A percentile compares a stretch with the other conserved stretches of the same genome.
These are phyloP conservation scores for Panicum virgatum DNA, from an alignment of 202 grass and related monocot genomes.

Conservation along the genomic window DNA sequence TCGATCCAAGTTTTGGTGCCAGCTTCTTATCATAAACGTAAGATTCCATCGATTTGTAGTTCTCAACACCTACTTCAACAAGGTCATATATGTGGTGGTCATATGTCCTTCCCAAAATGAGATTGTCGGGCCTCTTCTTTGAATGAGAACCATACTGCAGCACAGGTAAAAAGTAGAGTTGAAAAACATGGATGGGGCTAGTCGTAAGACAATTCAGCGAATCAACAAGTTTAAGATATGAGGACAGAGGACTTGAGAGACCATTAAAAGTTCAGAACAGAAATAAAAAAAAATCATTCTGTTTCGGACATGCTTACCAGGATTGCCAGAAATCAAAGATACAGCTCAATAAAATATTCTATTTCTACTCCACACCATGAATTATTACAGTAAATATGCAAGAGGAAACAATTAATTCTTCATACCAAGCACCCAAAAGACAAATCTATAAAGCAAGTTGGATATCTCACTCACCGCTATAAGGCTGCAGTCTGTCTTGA, in stretches of 20 bases:
- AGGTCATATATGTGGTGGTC: constrained; percentile 94
- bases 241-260: not conserved
- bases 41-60: constrained; percentile 72
- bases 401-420: not conserved
- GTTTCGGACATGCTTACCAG: not conserved
- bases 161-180: not conserved
- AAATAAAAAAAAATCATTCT: not conserved
- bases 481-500: constrained; percentile 92
- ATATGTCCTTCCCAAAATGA: constrained; percentile 78
- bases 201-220: not conserved
- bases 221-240: not conserved
- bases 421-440: not conserved
- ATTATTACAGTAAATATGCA: not conserved
- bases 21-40: constrained; percentile 87
- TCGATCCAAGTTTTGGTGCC: constrained; percentile 74
- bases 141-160: constrained; percentile 91
- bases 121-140: constrained; percentile 93
- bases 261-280: not conserved
- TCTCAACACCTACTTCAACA: constrained; percentile 86
- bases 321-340: not conserved
- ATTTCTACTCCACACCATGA: constrained; percentile 2
- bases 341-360: not conserved
- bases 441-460: constrained; percentile 25
- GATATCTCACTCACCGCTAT: constrained; percentile 53
- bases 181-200: not conserved